These are phyloP conservation scores for Gossypium herbaceum DNA, from an alignment of 345 rosid species.

Conservation along the genomic window DNA sequence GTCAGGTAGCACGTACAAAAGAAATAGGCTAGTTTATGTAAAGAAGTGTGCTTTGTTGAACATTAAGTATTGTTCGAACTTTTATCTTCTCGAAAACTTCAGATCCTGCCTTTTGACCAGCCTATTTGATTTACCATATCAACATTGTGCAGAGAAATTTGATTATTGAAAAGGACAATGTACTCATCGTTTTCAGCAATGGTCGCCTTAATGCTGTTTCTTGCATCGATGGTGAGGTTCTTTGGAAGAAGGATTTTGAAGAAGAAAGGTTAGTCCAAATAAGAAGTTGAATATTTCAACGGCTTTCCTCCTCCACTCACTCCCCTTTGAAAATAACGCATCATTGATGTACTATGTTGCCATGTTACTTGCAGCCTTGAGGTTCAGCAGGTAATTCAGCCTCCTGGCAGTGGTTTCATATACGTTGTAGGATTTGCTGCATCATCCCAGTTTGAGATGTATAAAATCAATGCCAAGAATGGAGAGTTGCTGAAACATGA, in stretches of 20 bases:
- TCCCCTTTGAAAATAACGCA: conserved; percentile 1
- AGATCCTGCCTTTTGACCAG: not conserved
- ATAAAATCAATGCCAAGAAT: conserved; percentile 58
- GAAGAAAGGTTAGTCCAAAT: conserved; percentile 61
- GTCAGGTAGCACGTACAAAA: not conserved
- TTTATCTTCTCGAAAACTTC: not conserved
- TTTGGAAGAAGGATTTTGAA: conserved; percentile 84
- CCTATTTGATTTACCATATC: not conserved
- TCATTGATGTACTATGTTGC: conserved; percentile 18
- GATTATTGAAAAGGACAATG: conserved; percentile 64
- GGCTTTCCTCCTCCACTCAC: not conserved
- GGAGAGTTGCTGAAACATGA: conserved; percentile 72
- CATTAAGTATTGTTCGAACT: not conserved
- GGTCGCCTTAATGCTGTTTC: conserved; percentile 84
- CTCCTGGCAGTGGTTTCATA: conserved; percentile 45
- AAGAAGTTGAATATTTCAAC: conserved; percentile 6
- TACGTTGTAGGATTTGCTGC: conserved; percentile 62
- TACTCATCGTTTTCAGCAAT: conserved; percentile 54
- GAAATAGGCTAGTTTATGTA: not conserved
- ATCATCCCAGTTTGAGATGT: conserved; percentile 55
- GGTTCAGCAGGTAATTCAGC: conserved; percentile 65
- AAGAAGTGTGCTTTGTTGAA: not conserved
- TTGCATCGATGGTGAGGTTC: conserved; percentile 73
- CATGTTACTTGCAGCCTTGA: conserved; percentile 54
- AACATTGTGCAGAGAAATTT: conserved; percentile 47